These are phyloP conservation scores for Monocercomonoides exilis DNA, from an alignment of 78 protist genomes.

Conservation along the genomic window DNA sequence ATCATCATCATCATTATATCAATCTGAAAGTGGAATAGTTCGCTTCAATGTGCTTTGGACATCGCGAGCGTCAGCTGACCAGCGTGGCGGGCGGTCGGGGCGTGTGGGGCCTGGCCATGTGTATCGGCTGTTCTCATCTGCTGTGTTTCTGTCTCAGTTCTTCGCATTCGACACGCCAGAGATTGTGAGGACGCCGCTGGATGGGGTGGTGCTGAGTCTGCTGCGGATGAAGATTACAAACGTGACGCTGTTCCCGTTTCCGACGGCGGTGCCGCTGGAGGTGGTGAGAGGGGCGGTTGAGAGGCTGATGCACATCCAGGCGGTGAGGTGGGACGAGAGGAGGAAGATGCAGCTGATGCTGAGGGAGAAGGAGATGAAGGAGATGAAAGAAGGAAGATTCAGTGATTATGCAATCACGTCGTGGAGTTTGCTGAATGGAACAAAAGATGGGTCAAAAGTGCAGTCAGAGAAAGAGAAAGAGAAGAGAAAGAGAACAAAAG, in stretches of 20 bases:
- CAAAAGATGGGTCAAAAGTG: no score
- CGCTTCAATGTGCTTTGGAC: conserved; percentile 66
- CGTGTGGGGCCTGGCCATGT: conserved; percentile 52
- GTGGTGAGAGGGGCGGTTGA: no score
- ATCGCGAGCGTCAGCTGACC: conserved; percentile 69
- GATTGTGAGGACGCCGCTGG: conserved; percentile 66
- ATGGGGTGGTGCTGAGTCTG: conserved; percentile 3
- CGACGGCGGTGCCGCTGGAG: no score
- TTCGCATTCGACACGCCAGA: conserved; percentile 54
- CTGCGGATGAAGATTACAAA: background rate
- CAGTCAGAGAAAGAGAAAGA: no score
- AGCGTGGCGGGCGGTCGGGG: conserved; percentile 50
- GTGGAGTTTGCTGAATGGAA: no score
- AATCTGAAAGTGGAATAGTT: conserved; percentile 43
- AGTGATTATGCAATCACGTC: no score
- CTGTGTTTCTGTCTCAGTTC: conserved; percentile 18
- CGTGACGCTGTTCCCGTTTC: background rate
- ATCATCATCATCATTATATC: background rate
- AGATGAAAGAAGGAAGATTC: no score
- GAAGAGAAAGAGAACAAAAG: no score
- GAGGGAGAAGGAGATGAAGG: no score
- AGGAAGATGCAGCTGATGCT: no score
- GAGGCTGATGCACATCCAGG: no score
- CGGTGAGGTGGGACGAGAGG: no score
- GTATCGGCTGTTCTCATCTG: conserved; percentile 38